A percentile compares a stretch with the other conserved stretches of the same genome.
Evolutionary conservation across 176 grass and related monocot species (phyloP).

Genomic region (Bromus sterilis): DNA sequence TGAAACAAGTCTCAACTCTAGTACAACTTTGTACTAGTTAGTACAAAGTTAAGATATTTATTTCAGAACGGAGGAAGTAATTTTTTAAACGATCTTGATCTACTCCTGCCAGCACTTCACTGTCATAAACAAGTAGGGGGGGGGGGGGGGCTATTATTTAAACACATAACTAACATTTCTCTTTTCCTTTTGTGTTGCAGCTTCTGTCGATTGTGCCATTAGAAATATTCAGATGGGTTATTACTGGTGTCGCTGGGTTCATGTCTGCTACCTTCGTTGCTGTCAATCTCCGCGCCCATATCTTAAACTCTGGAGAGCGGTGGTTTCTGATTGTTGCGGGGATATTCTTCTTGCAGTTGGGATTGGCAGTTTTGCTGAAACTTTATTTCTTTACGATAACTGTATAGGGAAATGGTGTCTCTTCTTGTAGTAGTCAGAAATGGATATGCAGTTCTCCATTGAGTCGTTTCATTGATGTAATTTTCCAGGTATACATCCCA

Average conservation of each 20-base stretch:
- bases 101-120: not conserved
- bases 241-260: slow-evolving; percentile 77
- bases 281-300: slow-evolving; percentile 84
- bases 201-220: slow-evolving; percentile 87
- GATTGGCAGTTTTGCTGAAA: slow-evolving; percentile 81
- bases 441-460: slow-evolving; percentile 17
- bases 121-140: not conserved
- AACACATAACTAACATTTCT: not conserved
- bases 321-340: slow-evolving; percentile 88
- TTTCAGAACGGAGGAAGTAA: too few species aligned
- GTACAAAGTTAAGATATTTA: too few species aligned
- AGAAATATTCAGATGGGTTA: slow-evolving; percentile 99
- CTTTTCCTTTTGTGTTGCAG: slow-evolving; percentile 26
- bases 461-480: slow-evolving; percentile 40
- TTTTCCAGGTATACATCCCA: slow-evolving; percentile 38
- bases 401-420: slow-evolving; percentile 42
- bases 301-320: slow-evolving; percentile 78
- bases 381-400: slow-evolving; percentile 97
- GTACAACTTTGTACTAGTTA: too few species aligned
- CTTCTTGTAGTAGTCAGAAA: slow-evolving; percentile 33
- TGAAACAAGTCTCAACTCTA: too few species aligned
- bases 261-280: slow-evolving; percentile 97
- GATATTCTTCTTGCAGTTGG: slow-evolving; percentile 94
- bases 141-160: not conserved
- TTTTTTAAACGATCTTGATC: not conserved